Conservation (phyloP, 2,329 filamentous ascomycete genomes). For the Tolypocladium inflatum region DNA sequence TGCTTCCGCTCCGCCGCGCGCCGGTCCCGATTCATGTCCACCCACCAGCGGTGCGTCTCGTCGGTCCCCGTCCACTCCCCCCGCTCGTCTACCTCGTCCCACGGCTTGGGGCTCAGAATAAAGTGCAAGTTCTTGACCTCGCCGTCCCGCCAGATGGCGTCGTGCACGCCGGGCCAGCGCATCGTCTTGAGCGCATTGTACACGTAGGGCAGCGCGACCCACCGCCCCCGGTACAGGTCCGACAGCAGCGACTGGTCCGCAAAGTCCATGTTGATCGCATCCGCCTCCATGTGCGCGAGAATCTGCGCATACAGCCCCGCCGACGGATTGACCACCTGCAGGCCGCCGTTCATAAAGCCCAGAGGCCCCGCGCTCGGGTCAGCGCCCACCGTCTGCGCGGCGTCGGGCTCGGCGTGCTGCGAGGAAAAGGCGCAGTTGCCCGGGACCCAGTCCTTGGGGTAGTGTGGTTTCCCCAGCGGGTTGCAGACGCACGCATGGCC, state of each 20-base stretch:
- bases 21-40: constrained; percentile 36
- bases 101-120: constrained; percentile 52
- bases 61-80: constrained; percentile 35
- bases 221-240: constrained; percentile 43
- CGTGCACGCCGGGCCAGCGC: constrained; percentile 42
- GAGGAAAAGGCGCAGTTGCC: constrained; percentile 49
- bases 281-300: constrained; percentile 36
- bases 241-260: constrained; percentile 51
- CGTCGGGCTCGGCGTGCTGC: constrained; percentile 36
- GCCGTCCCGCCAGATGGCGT: constrained; percentile 46
- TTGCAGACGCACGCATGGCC: constrained; percentile 83
- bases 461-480: constrained; percentile 67
- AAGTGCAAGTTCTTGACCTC: constrained; percentile 53
- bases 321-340: constrained; percentile 48
- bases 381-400: constrained; percentile 34
- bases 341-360: constrained; percentile 37
- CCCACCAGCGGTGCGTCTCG: constrained; percentile 48
- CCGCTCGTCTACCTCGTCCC: constrained; percentile 39
- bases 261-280: constrained; percentile 41
- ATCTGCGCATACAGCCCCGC: constrained; percentile 38
- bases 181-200: constrained; percentile 57
- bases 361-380: constrained; percentile 36
- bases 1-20: constrained; percentile 26
- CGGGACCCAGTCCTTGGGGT: constrained; percentile 60
- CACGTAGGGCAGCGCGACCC: constrained; percentile 48